Evolutionary conservation across 805 yeast species (phyloP).

Genomic region (Metschnikowia sp.): DNA sequence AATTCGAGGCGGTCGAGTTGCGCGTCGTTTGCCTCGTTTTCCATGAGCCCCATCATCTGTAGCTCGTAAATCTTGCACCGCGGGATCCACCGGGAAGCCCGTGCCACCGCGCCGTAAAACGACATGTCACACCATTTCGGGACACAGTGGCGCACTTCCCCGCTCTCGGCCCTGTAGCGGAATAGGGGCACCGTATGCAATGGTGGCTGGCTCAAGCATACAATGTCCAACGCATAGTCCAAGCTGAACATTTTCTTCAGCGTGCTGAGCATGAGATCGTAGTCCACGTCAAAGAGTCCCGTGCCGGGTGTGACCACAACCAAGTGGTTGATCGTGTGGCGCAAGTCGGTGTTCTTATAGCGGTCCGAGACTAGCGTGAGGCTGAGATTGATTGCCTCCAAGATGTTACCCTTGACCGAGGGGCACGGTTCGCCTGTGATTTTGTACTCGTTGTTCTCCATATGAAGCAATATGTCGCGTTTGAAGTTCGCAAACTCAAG

Average conservation of each 20-base stretch:
- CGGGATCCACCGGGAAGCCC: slow-evolving; percentile 75
- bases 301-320: slow-evolving; percentile 88
- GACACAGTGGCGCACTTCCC: slow-evolving; percentile 62
- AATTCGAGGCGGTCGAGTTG: slow-evolving; percentile 57
- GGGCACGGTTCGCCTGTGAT: slow-evolving; percentile 62
- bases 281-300: slow-evolving; percentile 90
- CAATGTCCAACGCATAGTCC: slow-evolving; percentile 84
- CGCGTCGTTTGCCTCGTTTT: slow-evolving; percentile 73
- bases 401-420: slow-evolving; percentile 81
- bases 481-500: slow-evolving; percentile 81
- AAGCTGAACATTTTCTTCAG: slow-evolving; percentile 70
- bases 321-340: slow-evolving; percentile 89
- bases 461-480: slow-evolving; percentile 60
- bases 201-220: slow-evolving; percentile 88
- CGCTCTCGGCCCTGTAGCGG: slow-evolving; percentile 53
- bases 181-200: slow-evolving; percentile 88
- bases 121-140: slow-evolving; percentile 97
- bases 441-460: slow-evolving; percentile 33
- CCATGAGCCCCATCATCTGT: slow-evolving; percentile 98
- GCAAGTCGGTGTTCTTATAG: slow-evolving; percentile 77
- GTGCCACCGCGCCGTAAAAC: slow-evolving; percentile 67
- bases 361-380: slow-evolving; percentile 73
- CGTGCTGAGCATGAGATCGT: slow-evolving; percentile 68
- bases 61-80: slow-evolving; percentile 90
- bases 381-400: slow-evolving; percentile 85